Percentiles rank a stretch among this genome's conserved stretches.
These are phyloP conservation scores for Platanthera guangdongensis DNA, from an alignment of 106 monocot genomes.

Conservation along the genomic window DNA sequence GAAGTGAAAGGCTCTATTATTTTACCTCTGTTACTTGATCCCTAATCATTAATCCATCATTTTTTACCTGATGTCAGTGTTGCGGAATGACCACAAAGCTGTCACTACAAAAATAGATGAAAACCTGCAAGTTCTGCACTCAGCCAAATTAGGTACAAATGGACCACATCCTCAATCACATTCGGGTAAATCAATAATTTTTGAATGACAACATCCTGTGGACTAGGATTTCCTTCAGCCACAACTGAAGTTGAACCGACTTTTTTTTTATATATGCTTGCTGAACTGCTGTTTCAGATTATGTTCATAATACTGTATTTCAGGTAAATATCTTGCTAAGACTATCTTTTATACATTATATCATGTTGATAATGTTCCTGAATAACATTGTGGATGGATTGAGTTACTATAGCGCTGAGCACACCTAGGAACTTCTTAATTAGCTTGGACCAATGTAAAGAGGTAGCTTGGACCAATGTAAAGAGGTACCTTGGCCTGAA, in stretches of 20 bases:
- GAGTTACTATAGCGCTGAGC: background rate
- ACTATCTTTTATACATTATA: background rate
- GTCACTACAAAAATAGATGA: slow-evolving; percentile 45
- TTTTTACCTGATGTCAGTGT: slow-evolving; percentile 14
- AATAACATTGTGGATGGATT: background rate
- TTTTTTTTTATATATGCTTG: background rate
- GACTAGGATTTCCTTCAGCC: background rate
- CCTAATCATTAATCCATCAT: too few relatives aligned
- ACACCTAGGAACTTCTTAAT: background rate
- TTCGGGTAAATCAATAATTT: slow-evolving; percentile 19
- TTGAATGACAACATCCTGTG: background rate
- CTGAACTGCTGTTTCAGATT: background rate
- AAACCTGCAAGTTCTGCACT: slow-evolving; percentile 44
- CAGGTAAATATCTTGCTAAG: background rate
- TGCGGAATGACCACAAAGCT: slow-evolving; percentile 39
- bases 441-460: background rate
- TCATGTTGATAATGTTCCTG: background rate
- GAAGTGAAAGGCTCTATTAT: background rate
- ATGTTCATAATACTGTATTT: background rate
- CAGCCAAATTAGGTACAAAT: slow-evolving; percentile 21
- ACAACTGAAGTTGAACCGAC: background rate
- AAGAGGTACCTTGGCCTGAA: background rate
- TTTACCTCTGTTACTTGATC: background rate
- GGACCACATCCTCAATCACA: background rate
- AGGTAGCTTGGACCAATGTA: background rate